phyloP scores from a whole-genome alignment of 768 basidiomycete species.

The Lactifluus pinguis region DNA sequence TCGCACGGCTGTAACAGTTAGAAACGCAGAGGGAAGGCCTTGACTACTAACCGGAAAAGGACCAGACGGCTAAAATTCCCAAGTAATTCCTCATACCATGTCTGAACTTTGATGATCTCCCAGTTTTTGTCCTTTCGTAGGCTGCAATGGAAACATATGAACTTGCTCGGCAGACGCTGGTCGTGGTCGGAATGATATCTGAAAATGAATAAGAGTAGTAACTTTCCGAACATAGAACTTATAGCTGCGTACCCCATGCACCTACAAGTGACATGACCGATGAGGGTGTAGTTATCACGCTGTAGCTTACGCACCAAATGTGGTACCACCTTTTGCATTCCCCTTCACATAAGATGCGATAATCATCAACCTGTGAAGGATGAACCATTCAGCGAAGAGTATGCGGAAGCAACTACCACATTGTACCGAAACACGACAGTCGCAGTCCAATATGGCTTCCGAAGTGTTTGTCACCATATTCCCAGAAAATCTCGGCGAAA shows the following conservation, averaged over 20 bases:
- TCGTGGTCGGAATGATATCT: constrained; percentile 60
- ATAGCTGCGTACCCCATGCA: constrained; percentile 44
- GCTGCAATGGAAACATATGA: constrained; percentile 64
- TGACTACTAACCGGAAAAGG: constrained; percentile 47
- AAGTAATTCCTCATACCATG: constrained; percentile 50
- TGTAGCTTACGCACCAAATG: constrained; percentile 44
- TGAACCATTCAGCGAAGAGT: not conserved
- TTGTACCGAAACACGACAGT: constrained; percentile 53
- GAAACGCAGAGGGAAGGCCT: not conserved
- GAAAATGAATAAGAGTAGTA: not conserved
- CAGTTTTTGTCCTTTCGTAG: constrained; percentile 44
- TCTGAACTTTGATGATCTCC: constrained; percentile 52
- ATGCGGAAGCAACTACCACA: not conserved
- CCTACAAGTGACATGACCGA: constrained; percentile 28
- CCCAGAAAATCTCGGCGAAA: constrained; percentile 12
- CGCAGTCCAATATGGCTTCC: constrained; percentile 49
- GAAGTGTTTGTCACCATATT: constrained; percentile 18
- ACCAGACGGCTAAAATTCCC: constrained; percentile 61
- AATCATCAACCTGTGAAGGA: constrained; percentile 40
- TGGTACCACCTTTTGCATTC: constrained; percentile 72
- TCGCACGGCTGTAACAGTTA: constrained; percentile 41
- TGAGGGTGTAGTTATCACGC: not conserved
- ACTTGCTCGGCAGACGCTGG: constrained; percentile 46
- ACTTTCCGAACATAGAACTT: not conserved
- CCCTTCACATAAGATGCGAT: constrained; percentile 55